phyloP scores from a whole-genome alignment of 2,329 filamentous ascomycete genomes.

The Rosellinia necatrix region DNA sequence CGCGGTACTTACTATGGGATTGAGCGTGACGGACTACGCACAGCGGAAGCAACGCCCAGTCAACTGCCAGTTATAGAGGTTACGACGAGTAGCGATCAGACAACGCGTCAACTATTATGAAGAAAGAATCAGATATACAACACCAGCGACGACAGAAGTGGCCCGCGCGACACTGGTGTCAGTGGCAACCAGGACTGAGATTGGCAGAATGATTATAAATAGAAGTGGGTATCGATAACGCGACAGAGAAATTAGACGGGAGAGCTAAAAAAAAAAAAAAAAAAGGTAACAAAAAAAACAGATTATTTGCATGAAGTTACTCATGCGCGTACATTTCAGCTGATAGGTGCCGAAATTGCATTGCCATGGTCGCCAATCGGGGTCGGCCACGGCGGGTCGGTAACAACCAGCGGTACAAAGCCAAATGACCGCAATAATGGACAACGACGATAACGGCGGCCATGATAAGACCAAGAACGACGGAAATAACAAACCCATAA shows the following conservation, averaged over 20 bases:
- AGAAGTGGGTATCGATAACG: constrained; percentile 37
- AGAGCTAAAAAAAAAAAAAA: constrained; percentile 1
- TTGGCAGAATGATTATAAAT: constrained; percentile 38
- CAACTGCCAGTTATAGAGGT: constrained; percentile 5
- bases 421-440: not conserved
- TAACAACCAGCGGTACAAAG: not conserved
- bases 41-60: not conserved
- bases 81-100: constrained; percentile 1
- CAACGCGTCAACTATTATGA: constrained; percentile 5
- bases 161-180: constrained; percentile 15
- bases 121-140: constrained; percentile 22
- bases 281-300: constrained; percentile 7
- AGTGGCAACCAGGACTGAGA: constrained; percentile 19
- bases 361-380: constrained; percentile 33
- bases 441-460: not conserved
- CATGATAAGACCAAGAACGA: too few relatives aligned
- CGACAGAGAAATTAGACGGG: constrained; percentile 30
- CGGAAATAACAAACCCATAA: too few relatives aligned
- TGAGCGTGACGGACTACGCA: not conserved
- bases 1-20: constrained; percentile 15
- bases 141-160: constrained; percentile 1
- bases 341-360: constrained; percentile 47
- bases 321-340: constrained; percentile 41
- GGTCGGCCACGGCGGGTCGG: constrained; percentile 7
- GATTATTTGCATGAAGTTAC: constrained; percentile 41